phyloP scores from a whole-genome alignment of 768 basidiomycete genomes.

The Pleurotus pulmonarius region DNA sequence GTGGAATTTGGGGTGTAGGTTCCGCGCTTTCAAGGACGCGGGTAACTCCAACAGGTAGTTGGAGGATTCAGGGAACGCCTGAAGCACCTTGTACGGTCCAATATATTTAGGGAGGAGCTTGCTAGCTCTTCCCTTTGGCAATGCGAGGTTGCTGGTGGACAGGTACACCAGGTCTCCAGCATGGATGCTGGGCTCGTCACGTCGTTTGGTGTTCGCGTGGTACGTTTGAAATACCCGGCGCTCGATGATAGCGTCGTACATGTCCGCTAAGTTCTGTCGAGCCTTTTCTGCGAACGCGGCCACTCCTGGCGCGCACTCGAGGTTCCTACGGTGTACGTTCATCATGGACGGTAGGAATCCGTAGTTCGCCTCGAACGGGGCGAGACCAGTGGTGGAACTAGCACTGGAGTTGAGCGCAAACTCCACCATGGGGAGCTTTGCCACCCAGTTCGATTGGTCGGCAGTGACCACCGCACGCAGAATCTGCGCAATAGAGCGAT shows the following conservation, averaged over 20 bases:
- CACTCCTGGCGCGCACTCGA: conserved; percentile 15
- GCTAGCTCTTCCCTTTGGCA: conserved; percentile 26
- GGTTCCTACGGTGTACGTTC: conserved; percentile 1
- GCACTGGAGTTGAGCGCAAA: conserved; percentile 33
- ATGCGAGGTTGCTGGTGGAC: conserved; percentile 29
- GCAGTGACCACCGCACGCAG: conserved; percentile 17
- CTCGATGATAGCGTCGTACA: conserved; percentile 32
- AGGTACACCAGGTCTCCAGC: conserved; percentile 28
- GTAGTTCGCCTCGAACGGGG: too few species aligned
- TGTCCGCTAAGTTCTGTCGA: background rate
- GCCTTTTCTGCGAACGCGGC: conserved; percentile 19
- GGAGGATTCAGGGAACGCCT: conserved; percentile 15
- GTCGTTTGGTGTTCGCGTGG: conserved; percentile 22
- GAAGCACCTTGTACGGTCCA: conserved; percentile 30
- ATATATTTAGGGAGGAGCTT: conserved; percentile 35
- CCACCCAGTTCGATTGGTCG: conserved; percentile 29
- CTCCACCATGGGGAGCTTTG: background rate
- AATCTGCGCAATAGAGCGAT: conserved; percentile 25
- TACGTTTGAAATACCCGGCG: conserved; percentile 23
- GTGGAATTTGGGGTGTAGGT: conserved; percentile 33
- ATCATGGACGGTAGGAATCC: conserved; percentile 19
- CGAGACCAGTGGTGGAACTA: background rate
- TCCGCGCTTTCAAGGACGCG: conserved; percentile 14
- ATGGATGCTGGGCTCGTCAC: conserved; percentile 11
- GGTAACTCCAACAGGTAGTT: conserved; percentile 26